Evolutionary conservation across 192 early-diverging fungal genomes (phyloP).

Genomic region (Chytriomyces sp.): DNA sequence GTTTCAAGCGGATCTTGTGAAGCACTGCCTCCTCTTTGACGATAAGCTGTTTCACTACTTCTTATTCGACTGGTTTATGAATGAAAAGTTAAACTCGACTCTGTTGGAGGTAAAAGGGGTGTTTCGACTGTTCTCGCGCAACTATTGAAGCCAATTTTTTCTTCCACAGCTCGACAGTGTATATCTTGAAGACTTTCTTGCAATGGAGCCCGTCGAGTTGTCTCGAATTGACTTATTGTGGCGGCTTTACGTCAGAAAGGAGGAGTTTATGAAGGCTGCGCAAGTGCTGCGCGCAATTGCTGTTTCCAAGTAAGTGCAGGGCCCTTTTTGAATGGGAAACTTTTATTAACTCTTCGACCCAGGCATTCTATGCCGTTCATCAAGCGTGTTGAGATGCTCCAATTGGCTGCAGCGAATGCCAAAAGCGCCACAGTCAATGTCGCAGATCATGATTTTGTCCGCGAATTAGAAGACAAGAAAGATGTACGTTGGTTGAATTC

Average conservation of each 20-base stretch:
- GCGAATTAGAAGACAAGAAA: conserved; percentile 37
- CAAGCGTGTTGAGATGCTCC: conserved; percentile 25
- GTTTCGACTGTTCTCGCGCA: not conserved
- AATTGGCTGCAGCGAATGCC: conserved; percentile 36
- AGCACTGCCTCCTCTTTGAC: conserved; percentile 16
- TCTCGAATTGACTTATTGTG: conserved; percentile 29
- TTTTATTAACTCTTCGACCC: not conserved
- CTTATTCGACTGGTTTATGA: conserved; percentile 32
- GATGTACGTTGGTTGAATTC: conserved; percentile 26
- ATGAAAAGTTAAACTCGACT: not conserved
- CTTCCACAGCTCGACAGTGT: conserved; percentile 8
- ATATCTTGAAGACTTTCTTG: conserved; percentile 37
- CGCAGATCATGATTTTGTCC: conserved; percentile 28
- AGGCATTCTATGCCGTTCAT: conserved; percentile 15
- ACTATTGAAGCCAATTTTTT: not conserved
- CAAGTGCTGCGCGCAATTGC: conserved; percentile 28
- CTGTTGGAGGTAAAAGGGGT: conserved; percentile 18
- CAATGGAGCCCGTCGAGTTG: conserved; percentile 7
- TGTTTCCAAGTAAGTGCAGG: conserved; percentile 24
- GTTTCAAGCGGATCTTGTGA: not conserved
- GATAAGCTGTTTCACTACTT: conserved; percentile 36
- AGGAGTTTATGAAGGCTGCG: conserved; percentile 33
- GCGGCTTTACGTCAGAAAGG: conserved; percentile 28
- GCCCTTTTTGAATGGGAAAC: not conserved
- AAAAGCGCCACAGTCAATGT: conserved; percentile 27